Base-by-base conservation (phyloP, 78 protist species). In the Speleostelium caveatum region DNA sequence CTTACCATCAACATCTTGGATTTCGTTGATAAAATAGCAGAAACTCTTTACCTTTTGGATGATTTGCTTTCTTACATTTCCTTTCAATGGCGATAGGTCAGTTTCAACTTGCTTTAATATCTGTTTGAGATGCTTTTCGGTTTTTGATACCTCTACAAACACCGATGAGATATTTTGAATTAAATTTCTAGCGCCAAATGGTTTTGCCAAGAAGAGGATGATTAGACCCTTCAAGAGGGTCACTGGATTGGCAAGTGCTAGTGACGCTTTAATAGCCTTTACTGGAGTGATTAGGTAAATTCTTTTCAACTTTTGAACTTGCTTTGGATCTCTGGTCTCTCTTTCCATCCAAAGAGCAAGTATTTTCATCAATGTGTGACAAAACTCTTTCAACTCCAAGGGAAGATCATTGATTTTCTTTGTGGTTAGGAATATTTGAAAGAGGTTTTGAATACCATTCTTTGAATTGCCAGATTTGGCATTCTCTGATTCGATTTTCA, bases 281-380 rank as follows among this genome's bases (percentile, higher is more conserved):
- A 83, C 51, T 26, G 91, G 91, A 1, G 91, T 71, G 24, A 83
- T 60, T 79, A 83, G 67, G n/a, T 83, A 83, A 24, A 83, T 60
- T 24, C 91, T n/a, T 42, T 83, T 83, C 24, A 69, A 2, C 30
- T 83, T 83, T 45, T 61, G 49, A 0, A 83, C 79, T 45, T 83
- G 91, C 26, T 83, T 83, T 5, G 71, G 78, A 60, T 83, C 91
- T 16, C 91, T 73, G 73, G 69, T 39, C 32, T 83, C 91, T 30
- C 91, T 22, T 21, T 83, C 91, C 91, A 83, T 83, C 91, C 91
- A 83, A 5, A 83, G 62, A n/a, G 91, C 42, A 36, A 83, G 36
- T 6, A 83, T 83, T 1, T 69, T 83, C 1, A 83, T 69, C 12
- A 83, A 32, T 3, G 67, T 83, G 1, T 21, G 21, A 7, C 28